Conservation (phyloP, 768 basidiomycete species). For the Phanerochaete sordida region DNA sequence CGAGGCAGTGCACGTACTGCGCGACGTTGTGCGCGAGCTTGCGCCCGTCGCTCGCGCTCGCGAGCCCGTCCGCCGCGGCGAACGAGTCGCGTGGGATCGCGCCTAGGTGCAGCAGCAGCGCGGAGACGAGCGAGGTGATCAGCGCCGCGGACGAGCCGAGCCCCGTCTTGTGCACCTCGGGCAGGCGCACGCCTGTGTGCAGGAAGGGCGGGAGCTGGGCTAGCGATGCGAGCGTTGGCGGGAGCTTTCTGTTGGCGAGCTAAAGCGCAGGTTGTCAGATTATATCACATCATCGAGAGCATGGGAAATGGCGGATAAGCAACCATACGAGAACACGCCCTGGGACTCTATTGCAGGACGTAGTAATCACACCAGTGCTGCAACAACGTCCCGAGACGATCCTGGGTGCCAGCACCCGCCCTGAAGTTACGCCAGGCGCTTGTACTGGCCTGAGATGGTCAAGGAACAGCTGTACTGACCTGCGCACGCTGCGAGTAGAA, state of each 20-base stretch:
- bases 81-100: constrained; percentile 55
- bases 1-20: constrained; percentile 92
- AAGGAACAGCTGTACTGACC: constrained; percentile 37
- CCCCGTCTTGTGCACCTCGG: constrained; percentile 95
- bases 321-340: not conserved
- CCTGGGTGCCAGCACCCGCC: no score
- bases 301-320: no score
- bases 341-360: not conserved
- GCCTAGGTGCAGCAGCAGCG: constrained; percentile 72
- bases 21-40: constrained; percentile 86
- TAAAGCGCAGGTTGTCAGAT: constrained; percentile 25
- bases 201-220: constrained; percentile 72
- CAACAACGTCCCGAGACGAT: not conserved
- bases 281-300: not conserved
- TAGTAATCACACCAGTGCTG: not conserved
- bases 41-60: constrained; percentile 38
- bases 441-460: not conserved
- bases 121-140: constrained; percentile 91
- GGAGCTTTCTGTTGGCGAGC: constrained; percentile 62
- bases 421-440: no score
- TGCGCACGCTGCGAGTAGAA: constrained; percentile 94
- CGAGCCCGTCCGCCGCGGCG: constrained; percentile 22
- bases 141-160: constrained; percentile 96
- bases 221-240: constrained; percentile 62
- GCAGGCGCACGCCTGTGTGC: constrained; percentile 61